phyloP scores from a whole-genome alignment of 441 rosid species.

The Croton setiger region DNA sequence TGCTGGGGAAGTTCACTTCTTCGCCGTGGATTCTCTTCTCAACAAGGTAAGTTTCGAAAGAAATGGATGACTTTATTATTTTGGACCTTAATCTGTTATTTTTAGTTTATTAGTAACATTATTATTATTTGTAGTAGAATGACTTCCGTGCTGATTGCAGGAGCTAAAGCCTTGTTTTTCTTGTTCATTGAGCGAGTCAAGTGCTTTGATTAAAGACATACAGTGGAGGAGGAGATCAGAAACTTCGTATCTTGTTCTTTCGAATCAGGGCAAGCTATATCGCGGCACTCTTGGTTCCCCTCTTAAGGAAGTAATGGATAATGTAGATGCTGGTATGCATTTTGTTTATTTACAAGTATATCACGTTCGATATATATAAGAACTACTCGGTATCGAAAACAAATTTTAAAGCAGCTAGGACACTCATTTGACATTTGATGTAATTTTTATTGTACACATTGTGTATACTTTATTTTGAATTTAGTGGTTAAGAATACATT shows the following conservation, averaged over 20 bases:
- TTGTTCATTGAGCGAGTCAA: conserved; percentile 45
- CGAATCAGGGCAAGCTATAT: conserved; percentile 49
- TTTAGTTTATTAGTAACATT: not conserved
- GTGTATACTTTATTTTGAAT: not conserved
- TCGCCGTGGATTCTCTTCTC: conserved; percentile 51
- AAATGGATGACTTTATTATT: too few relatives aligned
- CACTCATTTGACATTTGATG: not conserved
- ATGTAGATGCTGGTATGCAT: conserved; percentile 75
- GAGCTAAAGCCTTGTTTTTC: conserved; percentile 44
- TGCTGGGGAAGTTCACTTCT: conserved; percentile 49
- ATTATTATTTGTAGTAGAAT: not conserved
- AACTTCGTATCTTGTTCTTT: conserved; percentile 56
- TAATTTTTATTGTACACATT: too few relatives aligned
- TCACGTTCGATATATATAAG: not conserved
- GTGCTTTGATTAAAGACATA: conserved; percentile 55
- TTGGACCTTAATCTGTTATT: not conserved
- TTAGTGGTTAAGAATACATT: not conserved
- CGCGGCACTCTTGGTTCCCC: conserved; percentile 44
- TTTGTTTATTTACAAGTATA: not conserved
- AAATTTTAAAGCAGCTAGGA: too few relatives aligned
- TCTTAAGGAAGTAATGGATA: conserved; percentile 52
- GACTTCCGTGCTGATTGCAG: conserved; percentile 25
- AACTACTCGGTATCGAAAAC: too few relatives aligned
- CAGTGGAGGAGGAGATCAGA: conserved; percentile 56
- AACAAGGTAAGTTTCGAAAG: conserved; percentile 47